Evolutionary conservation across 106 monocot species (phyloP), one percentile per base, ranked within the genome.

Genomic region (Cymbidium sinense): DNA sequence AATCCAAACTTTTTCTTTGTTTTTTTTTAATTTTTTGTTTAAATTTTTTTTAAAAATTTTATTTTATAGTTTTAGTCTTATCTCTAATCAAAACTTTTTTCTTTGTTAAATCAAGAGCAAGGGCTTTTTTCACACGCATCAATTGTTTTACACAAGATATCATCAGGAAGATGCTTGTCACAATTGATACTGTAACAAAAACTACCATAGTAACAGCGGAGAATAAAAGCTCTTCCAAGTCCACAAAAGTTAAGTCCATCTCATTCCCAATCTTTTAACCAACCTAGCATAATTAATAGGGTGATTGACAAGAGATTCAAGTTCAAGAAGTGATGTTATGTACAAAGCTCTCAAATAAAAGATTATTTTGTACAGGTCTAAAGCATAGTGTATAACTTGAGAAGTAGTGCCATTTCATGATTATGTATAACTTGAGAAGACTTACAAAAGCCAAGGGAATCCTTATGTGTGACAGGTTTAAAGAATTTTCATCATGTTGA

Each of bases 191-290:
- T 65, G 98, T 98, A 33, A 94, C 98, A 77, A 94, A 98, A 50
- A 98, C 87, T 21, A 98, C 98, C 98, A 98, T 98, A 30, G 94
- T 98, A 81, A 94, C 90, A 25, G 98, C 98, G 23, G 98, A 98
- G 44, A 94, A 94, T 69, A 98, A 70, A 83, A 98, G 92, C 21
- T 94, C 94, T 83, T 98, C 98, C 54, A 98, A 80, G 70, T 98
- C 98, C 64, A 98, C 94, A 34, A 98, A 84, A 4, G 98, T 98
- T 17, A 98, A 67, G 72, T 98, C 94, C 84, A 88, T 83, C 85
- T 98, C 92, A 81, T 98, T 98, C 72, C 92, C 98, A 81, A 98
- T 98, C 79, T 94, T 98, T 98, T 91, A 58, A 94, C 98, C 81
- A 98, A 91, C 17, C 98, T 83, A 28, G 98, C 94, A 88, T 98